Evolutionary conservation across 2,329 filamentous ascomycete genomes (phyloP), one percentile per base, ranked within the genome.

Genomic region (Cladosporium sp.): DNA sequence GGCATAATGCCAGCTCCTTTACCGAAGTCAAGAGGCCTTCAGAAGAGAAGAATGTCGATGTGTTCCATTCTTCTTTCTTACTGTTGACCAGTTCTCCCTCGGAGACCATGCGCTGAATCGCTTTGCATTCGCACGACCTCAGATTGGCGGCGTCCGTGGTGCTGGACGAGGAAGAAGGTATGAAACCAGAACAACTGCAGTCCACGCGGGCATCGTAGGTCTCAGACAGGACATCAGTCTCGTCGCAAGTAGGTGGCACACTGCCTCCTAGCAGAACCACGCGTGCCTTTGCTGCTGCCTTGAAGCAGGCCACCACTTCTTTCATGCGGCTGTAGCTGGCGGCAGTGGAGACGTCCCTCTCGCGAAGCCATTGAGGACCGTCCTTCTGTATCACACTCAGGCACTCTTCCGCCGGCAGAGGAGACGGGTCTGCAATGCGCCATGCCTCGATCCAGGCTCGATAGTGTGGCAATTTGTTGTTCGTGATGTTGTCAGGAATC

Each of bases 361-460:
- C 15, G 14, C 36, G 12, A n/a, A 55, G 19, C 40, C 52, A 38
- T 25, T 25, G 17, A 6, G 52, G 28, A 1, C 40, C 52, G 19
- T 43, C 22, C 17, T 42, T 36, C 9, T 9, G 9, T 14, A 38
- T 17, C 9, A 47, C 25, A 3, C 6, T 17, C 12, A 47, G 15
- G 40, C 52, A 55, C n/a, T 12, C 40, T 2, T 37, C 30, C 8
- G 52, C 5, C 25, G 52, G 40, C 1, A 37, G 6, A 14, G 19
- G 14, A 4, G 52, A 55, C 12, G 52, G 19, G 7, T 37, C 7
- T 5, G 28, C 40, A 19, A 7, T n/a, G 7, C 17, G 52, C 52
- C 52, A 55, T 22, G 52, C 52, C 22, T 47, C 20, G 30, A 14
- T 37, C 52, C 52, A 55, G 12, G 52, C 52, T 1, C 15, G 52